Conservation (phyloP, 306 rosid species). For the Sicyos baderoa region DNA sequence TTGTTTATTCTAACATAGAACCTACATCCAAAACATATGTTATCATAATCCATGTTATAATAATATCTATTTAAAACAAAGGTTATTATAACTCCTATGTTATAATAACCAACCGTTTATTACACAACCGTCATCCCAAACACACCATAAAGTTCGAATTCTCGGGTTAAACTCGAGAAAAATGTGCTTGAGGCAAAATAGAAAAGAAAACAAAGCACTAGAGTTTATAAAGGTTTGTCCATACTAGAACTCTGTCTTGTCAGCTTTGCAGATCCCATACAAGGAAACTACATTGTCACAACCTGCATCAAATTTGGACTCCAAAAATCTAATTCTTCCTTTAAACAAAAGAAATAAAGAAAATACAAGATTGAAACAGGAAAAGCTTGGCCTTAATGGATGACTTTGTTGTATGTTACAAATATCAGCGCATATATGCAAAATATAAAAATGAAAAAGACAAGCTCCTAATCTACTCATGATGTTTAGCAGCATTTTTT, state of each 20-base stretch:
- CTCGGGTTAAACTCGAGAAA: background rate
- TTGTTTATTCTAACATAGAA: too few relatives aligned
- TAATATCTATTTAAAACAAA: too few relatives aligned
- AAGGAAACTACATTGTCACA: background rate
- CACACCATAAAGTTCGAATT: background rate
- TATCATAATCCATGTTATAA: too few relatives aligned
- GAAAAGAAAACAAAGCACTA: too few relatives aligned
- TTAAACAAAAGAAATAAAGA: background rate
- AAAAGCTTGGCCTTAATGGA: background rate
- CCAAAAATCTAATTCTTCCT: background rate
- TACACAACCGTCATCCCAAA: too few relatives aligned
- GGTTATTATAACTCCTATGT: too few relatives aligned
- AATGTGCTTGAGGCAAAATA: background rate
- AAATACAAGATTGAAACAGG: background rate
- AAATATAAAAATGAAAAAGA: background rate
- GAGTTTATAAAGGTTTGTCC: too few relatives aligned
- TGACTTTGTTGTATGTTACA: background rate
- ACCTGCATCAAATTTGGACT: background rate
- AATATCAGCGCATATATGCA: background rate
- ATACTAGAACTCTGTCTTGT: background rate
- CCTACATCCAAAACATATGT: too few relatives aligned
- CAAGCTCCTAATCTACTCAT: background rate
- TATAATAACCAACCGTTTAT: too few relatives aligned
- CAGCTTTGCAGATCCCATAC: background rate
- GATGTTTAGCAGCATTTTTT: background rate